phyloP scores from a whole-genome alignment of 768 basidiomycete species.

The Suillus lakei region DNA sequence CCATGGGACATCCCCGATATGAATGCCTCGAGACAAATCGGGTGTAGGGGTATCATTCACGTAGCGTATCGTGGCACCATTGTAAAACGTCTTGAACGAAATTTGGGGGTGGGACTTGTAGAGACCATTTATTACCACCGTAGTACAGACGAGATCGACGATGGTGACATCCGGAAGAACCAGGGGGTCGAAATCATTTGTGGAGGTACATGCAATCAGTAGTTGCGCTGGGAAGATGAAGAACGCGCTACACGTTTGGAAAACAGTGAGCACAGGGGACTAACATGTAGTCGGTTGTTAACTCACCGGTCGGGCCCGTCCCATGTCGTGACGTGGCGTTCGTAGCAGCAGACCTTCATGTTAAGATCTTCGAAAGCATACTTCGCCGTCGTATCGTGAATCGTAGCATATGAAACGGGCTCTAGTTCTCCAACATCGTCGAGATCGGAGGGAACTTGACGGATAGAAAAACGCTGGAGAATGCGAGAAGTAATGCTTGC shows the following conservation, averaged over 20 bases:
- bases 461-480: neutral
- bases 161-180: constrained; percentile 13
- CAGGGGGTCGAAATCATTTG: constrained; percentile 13
- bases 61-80: constrained; percentile 9
- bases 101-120: neutral
- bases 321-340: constrained; percentile 29
- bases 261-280: neutral
- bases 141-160: constrained; percentile 26
- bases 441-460: neutral
- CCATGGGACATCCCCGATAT: constrained; percentile 22
- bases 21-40: constrained; percentile 17
- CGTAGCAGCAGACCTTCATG: constrained; percentile 15
- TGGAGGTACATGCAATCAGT: constrained; percentile 22
- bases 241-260: constrained; percentile 3
- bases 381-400: no score
- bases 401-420: neutral
- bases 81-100: neutral
- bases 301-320: constrained; percentile 27
- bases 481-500: neutral
- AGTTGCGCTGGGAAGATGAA: constrained; percentile 28
- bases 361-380: constrained; percentile 17
- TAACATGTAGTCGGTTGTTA: neutral
- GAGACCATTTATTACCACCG: neutral
- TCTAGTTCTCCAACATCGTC: neutral
- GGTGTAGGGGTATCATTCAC: neutral